phyloP scores from a whole-genome alignment of 1,139 yeast species.

The Yueomyces sp. region DNA sequence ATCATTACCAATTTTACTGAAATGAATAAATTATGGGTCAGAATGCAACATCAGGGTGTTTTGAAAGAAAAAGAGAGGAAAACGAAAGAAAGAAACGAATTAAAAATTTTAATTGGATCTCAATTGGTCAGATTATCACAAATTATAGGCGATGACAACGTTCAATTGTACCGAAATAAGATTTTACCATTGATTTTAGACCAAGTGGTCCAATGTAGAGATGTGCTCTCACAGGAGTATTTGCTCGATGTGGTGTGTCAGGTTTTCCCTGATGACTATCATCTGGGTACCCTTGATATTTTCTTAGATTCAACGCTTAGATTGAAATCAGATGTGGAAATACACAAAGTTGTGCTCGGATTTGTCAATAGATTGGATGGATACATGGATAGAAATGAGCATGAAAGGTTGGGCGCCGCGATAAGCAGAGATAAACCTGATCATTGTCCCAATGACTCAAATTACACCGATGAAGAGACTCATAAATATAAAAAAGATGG shows the following conservation, averaged over 20 bases:
- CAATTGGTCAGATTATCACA: slow-evolving; percentile 84
- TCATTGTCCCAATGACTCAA: no score
- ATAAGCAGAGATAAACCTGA: background rate
- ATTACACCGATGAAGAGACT: slow-evolving; percentile 3
- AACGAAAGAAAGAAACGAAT: slow-evolving; percentile 69
- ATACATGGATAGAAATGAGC: slow-evolving; percentile 33
- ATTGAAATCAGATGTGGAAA: slow-evolving; percentile 55
- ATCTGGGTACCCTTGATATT: slow-evolving; percentile 54
- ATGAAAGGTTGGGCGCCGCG: slow-evolving; percentile 1
- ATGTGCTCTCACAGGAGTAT: slow-evolving; percentile 81
- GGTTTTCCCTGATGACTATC: slow-evolving; percentile 87
- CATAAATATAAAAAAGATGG: slow-evolving; percentile 2
- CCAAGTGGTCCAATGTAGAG: slow-evolving; percentile 84
- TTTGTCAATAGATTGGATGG: slow-evolving; percentile 64
- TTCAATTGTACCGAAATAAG: slow-evolving; percentile 20
- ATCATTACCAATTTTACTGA: slow-evolving; percentile 81
- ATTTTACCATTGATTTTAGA: slow-evolving; percentile 73
- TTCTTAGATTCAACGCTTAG: slow-evolving; percentile 53
- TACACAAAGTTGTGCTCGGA: slow-evolving; percentile 53
- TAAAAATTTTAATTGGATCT: slow-evolving; percentile 85
- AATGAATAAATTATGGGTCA: slow-evolving; percentile 96
- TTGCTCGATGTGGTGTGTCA: slow-evolving; percentile 79
- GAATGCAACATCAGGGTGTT: slow-evolving; percentile 93
- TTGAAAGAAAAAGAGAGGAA: slow-evolving; percentile 70
- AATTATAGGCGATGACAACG: slow-evolving; percentile 47